Conservation (phyloP, 495 filamentous ascomycete species). For the Aspergillus kassunensis region DNA sequence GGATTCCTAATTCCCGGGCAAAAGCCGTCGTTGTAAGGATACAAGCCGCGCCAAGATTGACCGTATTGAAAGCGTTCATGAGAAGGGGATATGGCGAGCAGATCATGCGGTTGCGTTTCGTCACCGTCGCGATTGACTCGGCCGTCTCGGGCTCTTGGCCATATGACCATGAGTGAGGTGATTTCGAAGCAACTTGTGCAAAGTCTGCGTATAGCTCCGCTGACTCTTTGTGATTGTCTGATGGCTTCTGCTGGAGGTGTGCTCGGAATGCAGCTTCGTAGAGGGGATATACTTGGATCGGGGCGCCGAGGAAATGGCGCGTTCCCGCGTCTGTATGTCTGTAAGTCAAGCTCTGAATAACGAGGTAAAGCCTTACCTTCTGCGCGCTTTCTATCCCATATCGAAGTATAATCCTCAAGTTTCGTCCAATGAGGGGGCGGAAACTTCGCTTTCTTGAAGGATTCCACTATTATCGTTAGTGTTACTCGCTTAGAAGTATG, state of each 20-base stretch:
- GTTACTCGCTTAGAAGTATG: slow-evolving; percentile 13
- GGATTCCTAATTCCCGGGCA: slow-evolving; percentile 47
- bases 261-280: slow-evolving; percentile 11
- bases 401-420: slow-evolving; percentile 25
- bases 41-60: slow-evolving; percentile 52
- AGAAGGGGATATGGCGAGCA: slow-evolving; percentile 42
- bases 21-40: slow-evolving; percentile 47
- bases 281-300: slow-evolving; percentile 12
- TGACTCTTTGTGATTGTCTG: slow-evolving; percentile 9
- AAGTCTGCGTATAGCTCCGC: slow-evolving; percentile 10
- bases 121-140: slow-evolving; percentile 9
- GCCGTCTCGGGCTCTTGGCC: slow-evolving; percentile 7
- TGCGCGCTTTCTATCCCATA: slow-evolving; percentile 11
- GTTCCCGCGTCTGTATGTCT: slow-evolving; percentile 10
- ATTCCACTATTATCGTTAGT: slow-evolving; percentile 26
- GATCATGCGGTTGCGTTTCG: slow-evolving; percentile 13
- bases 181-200: slow-evolving; percentile 1
- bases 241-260: slow-evolving; percentile 1
- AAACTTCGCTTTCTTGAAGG: slow-evolving; percentile 32
- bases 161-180: slow-evolving; percentile 9
- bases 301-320: slow-evolving; percentile 8
- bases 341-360: too few relatives aligned
- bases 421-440: slow-evolving; percentile 48
- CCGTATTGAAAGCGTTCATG: slow-evolving; percentile 60
- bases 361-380: slow-evolving; percentile 16